Conservation (phyloP, 2,329 filamentous ascomycete species). For the Anisogramma anomala region DNA sequence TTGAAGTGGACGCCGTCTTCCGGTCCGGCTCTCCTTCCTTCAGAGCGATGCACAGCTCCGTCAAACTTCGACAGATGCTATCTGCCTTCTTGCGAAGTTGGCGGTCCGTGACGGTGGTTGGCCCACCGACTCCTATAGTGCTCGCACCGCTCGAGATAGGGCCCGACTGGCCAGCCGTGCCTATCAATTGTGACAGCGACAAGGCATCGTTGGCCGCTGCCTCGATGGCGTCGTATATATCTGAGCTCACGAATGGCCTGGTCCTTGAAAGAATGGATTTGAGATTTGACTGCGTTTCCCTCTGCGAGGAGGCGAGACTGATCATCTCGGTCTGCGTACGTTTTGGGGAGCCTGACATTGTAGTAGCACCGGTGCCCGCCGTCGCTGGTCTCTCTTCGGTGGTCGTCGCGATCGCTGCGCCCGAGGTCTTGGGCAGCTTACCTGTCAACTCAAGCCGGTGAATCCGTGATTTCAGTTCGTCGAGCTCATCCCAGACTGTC, state of each 20-base stretch:
- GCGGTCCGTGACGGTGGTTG: conserved; percentile 55
- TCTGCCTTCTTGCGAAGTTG: conserved; percentile 85
- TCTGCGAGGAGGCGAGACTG: conserved; percentile 26
- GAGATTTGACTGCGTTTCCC: conserved; percentile 63
- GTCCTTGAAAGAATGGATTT: conserved; percentile 72
- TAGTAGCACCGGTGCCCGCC: conserved; percentile 82
- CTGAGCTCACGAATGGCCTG: conserved; percentile 54
- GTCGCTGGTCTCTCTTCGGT: conserved; percentile 78
- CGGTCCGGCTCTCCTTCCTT: conserved; percentile 43
- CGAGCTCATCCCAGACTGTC: conserved; percentile 94
- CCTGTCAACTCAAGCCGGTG: conserved; percentile 81
- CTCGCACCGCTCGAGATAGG: conserved; percentile 58
- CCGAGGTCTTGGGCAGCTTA: conserved; percentile 72
- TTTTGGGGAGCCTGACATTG: conserved; percentile 81
- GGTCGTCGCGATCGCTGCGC: conserved; percentile 62
- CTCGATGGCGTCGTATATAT: conserved; percentile 71
- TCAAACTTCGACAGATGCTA: conserved; percentile 82
- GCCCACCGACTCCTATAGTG: conserved; percentile 39
- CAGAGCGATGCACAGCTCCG: conserved; percentile 80
- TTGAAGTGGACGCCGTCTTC: conserved; percentile 21
- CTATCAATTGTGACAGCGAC: conserved; percentile 65
- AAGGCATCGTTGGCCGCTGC: conserved; percentile 72
- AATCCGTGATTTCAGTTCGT: conserved; percentile 89
- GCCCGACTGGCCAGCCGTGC: conserved; percentile 55
- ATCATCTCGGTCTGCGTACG: conserved; percentile 39